These are phyloP conservation scores for Aspergillus sp. DNA, from an alignment of 2,329 filamentous ascomycete genomes.

Conservation along the genomic window DNA sequence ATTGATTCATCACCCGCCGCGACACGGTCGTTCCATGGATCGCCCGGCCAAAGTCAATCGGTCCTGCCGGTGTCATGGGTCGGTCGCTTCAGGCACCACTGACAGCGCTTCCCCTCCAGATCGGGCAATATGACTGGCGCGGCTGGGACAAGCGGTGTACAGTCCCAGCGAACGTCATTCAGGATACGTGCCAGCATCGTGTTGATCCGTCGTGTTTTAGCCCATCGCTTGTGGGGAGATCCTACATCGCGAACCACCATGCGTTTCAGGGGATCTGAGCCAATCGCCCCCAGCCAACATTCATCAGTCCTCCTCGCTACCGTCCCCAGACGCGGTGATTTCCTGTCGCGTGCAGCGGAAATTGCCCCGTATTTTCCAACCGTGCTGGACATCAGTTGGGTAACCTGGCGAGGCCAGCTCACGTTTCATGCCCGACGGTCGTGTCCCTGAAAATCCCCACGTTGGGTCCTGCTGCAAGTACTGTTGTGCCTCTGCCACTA, in stretches of 20 bases:
- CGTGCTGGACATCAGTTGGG: too few relatives aligned
- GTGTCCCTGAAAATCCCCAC: too few relatives aligned
- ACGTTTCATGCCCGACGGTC: too few relatives aligned
- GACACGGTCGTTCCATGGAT: background rate
- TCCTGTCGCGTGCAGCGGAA: too few relatives aligned
- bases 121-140: slow-evolving; percentile 11
- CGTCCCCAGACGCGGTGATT: too few relatives aligned
- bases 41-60: background rate
- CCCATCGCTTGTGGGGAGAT: background rate
- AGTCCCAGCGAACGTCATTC: slow-evolving; percentile 2
- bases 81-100: background rate
- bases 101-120: background rate
- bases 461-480: too few relatives aligned
- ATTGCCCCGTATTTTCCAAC: too few relatives aligned
- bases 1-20: background rate
- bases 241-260: background rate
- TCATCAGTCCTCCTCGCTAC: too few relatives aligned
- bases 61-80: background rate
- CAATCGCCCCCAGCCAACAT: background rate
- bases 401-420: too few relatives aligned
- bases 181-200: slow-evolving; percentile 1
- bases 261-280: slow-evolving; percentile 1
- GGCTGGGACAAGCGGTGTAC: slow-evolving; percentile 18
- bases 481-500: too few relatives aligned
- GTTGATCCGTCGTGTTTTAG: slow-evolving; percentile 9